phyloP scores from a whole-genome alignment of 306 rosid genomes.

The Inga oerstediana region DNA sequence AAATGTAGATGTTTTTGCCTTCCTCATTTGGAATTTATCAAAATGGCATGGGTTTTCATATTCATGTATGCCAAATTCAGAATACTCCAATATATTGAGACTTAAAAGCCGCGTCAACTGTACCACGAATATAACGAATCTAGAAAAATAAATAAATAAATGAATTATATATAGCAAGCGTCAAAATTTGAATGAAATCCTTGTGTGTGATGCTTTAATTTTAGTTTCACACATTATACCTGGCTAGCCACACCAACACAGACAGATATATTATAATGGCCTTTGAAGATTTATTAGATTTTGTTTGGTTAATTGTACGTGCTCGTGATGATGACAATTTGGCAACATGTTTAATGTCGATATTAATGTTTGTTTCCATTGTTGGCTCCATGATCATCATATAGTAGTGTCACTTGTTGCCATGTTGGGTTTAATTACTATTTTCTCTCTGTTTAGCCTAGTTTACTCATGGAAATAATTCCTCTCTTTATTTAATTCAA shows the following conservation, averaged over 20 bases:
- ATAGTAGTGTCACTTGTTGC: background rate
- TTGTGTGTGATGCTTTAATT: too few relatives aligned
- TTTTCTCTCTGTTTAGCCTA: background rate
- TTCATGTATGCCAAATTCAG: background rate
- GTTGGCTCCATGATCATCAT: background rate
- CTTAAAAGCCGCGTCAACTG: background rate
- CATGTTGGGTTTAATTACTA: background rate
- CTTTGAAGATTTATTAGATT: background rate
- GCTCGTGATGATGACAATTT: background rate
- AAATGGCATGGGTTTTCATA: background rate
- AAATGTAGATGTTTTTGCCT: background rate
- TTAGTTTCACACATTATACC: background rate
- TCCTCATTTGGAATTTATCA: background rate
- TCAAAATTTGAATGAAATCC: background rate
- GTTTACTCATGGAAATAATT: background rate
- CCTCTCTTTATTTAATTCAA: background rate
- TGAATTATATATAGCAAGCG: background rate
- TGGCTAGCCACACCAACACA: background rate
- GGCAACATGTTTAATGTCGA: background rate
- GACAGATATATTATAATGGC: background rate
- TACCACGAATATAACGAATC: background rate
- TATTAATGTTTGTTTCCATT: background rate
- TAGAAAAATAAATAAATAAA: background rate
- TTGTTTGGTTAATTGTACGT: background rate
- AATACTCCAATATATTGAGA: background rate